phyloP scores from a whole-genome alignment of 176 grass and related monocot genomes.

The Oryza rufipogon region DNA sequence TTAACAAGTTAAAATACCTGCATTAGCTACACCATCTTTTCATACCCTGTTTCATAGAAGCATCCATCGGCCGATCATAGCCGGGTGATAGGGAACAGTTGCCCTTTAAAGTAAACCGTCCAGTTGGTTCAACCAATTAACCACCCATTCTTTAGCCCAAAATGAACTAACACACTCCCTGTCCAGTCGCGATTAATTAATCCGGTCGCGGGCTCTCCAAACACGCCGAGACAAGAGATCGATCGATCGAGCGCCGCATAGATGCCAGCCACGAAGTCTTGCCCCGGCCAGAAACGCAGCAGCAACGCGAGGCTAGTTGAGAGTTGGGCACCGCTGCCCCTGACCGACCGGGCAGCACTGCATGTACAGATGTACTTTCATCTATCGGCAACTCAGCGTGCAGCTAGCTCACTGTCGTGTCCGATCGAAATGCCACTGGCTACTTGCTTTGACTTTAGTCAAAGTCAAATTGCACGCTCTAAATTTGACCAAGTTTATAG shows the following conservation, averaged over 20 bases:
- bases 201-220: neutral
- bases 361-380: neutral
- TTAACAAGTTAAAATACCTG: neutral
- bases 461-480: too few relatives aligned
- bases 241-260: neutral
- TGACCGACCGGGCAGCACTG: slow-evolving; percentile 13
- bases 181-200: neutral
- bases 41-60: neutral
- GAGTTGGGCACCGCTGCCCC: slow-evolving; percentile 21
- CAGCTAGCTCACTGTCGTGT: neutral
- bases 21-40: neutral
- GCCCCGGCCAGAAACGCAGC: neutral
- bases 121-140: neutral
- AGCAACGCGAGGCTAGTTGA: neutral
- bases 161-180: neutral
- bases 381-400: neutral
- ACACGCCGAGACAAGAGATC: neutral
- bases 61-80: neutral
- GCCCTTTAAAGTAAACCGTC: neutral
- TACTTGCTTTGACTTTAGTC: neutral
- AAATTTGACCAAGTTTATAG: too few relatives aligned
- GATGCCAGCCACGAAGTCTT: neutral
- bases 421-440: neutral
- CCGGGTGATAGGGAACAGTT: slow-evolving; percentile 23
- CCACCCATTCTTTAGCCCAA: neutral